Conservation (phyloP, 768 basidiomycete species). For the Agaricus sinodeliciosus region DNA sequence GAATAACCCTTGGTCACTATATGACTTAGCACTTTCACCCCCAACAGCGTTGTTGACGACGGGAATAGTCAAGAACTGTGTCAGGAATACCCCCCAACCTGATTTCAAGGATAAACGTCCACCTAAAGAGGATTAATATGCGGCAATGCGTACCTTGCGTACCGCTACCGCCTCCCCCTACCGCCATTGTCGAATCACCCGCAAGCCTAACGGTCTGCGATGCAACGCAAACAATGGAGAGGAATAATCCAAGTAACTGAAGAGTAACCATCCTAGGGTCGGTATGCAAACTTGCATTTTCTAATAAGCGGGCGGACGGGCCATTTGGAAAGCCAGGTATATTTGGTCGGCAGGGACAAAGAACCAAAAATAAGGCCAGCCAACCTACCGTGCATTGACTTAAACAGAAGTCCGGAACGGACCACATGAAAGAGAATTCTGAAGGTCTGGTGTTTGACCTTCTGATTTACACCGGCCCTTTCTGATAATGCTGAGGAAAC, state of each 20-base stretch:
- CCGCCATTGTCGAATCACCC: conserved; percentile 40
- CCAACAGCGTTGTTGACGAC: conserved; percentile 41
- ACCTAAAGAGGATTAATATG: neutral
- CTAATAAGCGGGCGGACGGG: neutral
- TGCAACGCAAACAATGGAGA: neutral
- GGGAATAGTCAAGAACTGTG: conserved; percentile 32
- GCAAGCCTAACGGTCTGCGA: conserved; percentile 34
- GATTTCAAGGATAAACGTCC: neutral
- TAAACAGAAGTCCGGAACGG: neutral
- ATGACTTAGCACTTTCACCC: conserved; percentile 40
- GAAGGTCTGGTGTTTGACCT: neutral
- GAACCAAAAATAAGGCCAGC: neutral
- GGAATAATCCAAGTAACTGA: neutral
- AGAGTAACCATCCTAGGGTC: neutral
- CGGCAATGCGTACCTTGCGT: neutral
- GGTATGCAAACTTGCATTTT: neutral
- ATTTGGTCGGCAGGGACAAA: neutral
- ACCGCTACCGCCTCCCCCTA: conserved; percentile 22
- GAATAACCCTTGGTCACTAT: conserved; percentile 41
- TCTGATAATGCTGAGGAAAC: neutral
- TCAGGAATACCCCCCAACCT: conserved; percentile 42
- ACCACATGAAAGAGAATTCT: neutral
- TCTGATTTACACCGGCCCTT: neutral
- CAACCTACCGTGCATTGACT: neutral
- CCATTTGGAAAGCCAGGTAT: neutral